Percentiles rank a stretch among this genome's conserved stretches.
These are phyloP conservation scores for Sequoiadendron giganteum DNA, from an alignment of 75 land plant genomes.

Conservation along the genomic window DNA sequence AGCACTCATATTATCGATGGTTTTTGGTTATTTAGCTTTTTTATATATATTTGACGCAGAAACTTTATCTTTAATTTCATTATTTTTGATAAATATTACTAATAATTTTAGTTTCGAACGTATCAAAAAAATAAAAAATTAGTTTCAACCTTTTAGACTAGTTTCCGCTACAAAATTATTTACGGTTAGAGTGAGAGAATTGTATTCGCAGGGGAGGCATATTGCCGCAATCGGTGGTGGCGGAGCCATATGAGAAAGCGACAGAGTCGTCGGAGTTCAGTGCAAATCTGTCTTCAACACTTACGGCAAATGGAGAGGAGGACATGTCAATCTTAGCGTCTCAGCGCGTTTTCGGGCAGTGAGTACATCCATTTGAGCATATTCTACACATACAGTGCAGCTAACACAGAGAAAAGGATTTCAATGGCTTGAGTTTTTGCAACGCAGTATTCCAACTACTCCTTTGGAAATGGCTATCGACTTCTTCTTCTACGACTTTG, in stretches of 20 bases:
- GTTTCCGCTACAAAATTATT: no score
- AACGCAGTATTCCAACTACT: slow-evolving; percentile 36
- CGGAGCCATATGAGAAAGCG: not conserved
- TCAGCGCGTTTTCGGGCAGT: slow-evolving; percentile 2
- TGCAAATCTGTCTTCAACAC: not conserved
- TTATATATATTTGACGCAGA: no score
- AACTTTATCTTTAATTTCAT: no score
- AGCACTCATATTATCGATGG: no score
- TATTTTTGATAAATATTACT: no score
- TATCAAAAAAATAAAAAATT: no score
- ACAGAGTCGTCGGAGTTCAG: not conserved
- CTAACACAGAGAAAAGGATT: no score
- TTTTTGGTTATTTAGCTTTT: no score
- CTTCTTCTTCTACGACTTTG: slow-evolving; percentile 45
- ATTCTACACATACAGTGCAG: no score
- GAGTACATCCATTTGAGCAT: not conserved
- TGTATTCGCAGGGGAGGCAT: not conserved
- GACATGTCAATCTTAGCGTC: slow-evolving; percentile 11
- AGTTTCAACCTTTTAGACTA: no score
- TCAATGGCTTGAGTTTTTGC: not conserved
- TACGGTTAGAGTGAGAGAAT: no score
- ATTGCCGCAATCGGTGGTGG: not conserved
- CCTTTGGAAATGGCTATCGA: slow-evolving; percentile 70
- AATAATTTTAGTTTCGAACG: no score
- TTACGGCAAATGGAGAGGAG: not conserved